Evolutionary conservation across 495 filamentous ascomycete species (phyloP), one percentile per base, ranked within the genome.

Genomic region (Penicillium longicatenatum): DNA sequence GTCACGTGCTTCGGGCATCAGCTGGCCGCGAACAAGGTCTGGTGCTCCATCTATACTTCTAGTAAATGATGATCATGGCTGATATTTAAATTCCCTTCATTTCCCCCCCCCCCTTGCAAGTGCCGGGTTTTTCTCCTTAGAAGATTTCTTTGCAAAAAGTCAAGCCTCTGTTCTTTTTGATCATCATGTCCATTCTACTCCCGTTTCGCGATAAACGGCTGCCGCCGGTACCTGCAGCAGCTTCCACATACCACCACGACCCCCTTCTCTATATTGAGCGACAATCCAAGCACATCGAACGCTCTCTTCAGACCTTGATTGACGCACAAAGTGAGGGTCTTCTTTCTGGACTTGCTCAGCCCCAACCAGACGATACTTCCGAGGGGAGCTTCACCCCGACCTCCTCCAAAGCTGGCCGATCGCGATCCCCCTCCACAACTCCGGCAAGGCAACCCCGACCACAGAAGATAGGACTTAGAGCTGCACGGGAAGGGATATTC

Each of bases 281-380:
- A 16, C 75, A 81, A 52, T 61, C 73, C 45, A 75, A 70, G 56
- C 70, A 78, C 50, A 84, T 97, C 17, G 86, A 96, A 58, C 78
- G 78, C 35, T 86, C 92, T 46, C 79, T 98, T 5, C 93, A 98
- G 70, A 67, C 75, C 24, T 73, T 96, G 5, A 82, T 98, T 26
- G 92, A 98, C 74, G 89, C 89, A 0, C 93, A 98, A 72, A 87
- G 88, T 45, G 82, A 87, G 37, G 90, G 90, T 24, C 78, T 96
- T 37, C 68, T 86, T 3, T 73, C 80, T 52, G 84, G 84, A 10
- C 72, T 84, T 1, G 64, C 65, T 37, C 66, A 56, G 14, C 64
- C 71, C 21, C 59, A 62, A 58, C 21, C 66, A 51, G 66, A 75
- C 33, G 75, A 78, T 56, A 57, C 69, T 9, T 79, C 84, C 21